Percentiles rank a stretch among this genome's conserved stretches.
phyloP scores from a whole-genome alignment of 1,284 basidiomycete species.

The Porogramme epimiltina region DNA sequence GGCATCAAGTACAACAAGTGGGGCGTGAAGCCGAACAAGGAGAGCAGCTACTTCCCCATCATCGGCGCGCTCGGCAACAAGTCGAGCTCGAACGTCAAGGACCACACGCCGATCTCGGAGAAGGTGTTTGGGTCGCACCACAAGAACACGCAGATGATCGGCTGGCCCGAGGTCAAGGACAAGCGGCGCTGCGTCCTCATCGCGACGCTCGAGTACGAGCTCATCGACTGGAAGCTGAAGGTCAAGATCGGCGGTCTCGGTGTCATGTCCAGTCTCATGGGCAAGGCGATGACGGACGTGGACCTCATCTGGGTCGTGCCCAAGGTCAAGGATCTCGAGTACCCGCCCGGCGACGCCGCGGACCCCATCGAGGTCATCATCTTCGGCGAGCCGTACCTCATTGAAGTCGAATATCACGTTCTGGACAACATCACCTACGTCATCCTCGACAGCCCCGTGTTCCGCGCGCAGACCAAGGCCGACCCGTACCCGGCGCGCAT shows the following conservation, averaged over 20 bases:
- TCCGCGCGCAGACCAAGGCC: constrained; percentile 91
- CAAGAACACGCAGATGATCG: constrained; percentile 66
- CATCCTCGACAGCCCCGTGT: constrained; percentile 90
- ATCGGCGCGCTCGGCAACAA: constrained; percentile 67
- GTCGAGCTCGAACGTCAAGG: constrained; percentile 64
- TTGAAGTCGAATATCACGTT: constrained; percentile 90
- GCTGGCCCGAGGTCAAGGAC: constrained; percentile 90
- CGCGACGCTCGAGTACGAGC: constrained; percentile 91
- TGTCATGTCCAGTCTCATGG: constrained; percentile 96
- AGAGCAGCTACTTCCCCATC: constrained; percentile 77
- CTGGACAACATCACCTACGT: constrained; percentile 94
- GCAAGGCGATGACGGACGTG: constrained; percentile 94
- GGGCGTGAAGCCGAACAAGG: constrained; percentile 74
- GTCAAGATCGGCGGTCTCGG: constrained; percentile 96
- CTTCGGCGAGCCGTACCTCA: constrained; percentile 92
- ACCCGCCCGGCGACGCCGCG: constrained; percentile 85
- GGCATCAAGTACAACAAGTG: constrained; percentile 92
- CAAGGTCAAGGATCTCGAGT: constrained; percentile 92
- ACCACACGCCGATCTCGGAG: constrained; percentile 55
- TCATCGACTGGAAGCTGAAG: constrained; percentile 94
- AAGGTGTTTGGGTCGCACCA: constrained; percentile 64
- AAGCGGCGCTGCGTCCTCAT: constrained; percentile 91
- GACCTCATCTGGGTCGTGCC: constrained; percentile 92
- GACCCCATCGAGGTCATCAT: constrained; percentile 95
- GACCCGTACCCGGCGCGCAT: constrained; percentile 95